These are phyloP conservation scores for Musa troglodytarum DNA, from an alignment of 176 grass and related monocot genomes.

Conservation along the genomic window DNA sequence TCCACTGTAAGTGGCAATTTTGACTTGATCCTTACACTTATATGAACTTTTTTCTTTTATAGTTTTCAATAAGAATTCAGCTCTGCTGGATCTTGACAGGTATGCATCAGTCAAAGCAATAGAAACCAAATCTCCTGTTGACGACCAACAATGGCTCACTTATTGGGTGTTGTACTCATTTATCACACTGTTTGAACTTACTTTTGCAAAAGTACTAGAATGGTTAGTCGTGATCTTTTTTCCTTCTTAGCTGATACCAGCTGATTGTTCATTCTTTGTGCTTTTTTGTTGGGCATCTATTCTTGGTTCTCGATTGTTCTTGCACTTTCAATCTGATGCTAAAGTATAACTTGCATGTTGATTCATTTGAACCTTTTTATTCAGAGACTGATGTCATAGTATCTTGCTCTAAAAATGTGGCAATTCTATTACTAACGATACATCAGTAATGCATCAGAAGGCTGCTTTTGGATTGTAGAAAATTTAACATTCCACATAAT, in stretches of 20 bases:
- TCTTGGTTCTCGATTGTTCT: not conserved
- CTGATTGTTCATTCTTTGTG: not conserved
- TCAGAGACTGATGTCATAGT: no score
- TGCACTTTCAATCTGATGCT: not conserved
- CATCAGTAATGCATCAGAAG: no score
- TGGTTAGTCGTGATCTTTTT: slow-evolving; percentile 37
- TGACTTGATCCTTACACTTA: not conserved
- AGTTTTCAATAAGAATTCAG: slow-evolving; percentile 1
- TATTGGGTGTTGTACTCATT: slow-evolving; percentile 98
- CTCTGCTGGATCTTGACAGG: slow-evolving; percentile 31
- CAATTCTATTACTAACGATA: no score
- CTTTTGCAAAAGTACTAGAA: slow-evolving; percentile 69
- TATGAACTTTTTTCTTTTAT: not conserved
- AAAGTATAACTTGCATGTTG: not conserved
- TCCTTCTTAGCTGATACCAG: not conserved
- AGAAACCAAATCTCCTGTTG: slow-evolving; percentile 87
- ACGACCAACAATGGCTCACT: slow-evolving; percentile 97
- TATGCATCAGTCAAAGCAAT: slow-evolving; percentile 92
- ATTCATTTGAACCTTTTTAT: not conserved
- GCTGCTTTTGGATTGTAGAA: no score
- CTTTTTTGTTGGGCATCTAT: not conserved
- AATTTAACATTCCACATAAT: no score
- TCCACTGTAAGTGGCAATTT: slow-evolving; percentile 55
- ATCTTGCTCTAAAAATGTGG: no score
- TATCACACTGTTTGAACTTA: slow-evolving; percentile 93